phyloP scores from a whole-genome alignment of 202 grass and related monocot species.

The Hordeum pubiflorum region DNA sequence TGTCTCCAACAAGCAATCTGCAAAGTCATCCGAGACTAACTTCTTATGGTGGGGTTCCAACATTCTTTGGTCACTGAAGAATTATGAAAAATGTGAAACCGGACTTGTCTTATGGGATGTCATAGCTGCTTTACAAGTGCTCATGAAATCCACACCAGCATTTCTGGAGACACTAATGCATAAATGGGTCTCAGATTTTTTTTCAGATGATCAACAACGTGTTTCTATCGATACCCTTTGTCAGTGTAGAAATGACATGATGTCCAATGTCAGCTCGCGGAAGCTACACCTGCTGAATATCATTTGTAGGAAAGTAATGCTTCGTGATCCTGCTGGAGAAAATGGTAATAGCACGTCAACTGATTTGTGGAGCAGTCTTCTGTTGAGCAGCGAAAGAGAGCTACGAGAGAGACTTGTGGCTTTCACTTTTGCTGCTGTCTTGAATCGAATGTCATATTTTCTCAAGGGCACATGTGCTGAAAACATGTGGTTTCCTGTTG shows the following conservation, averaged over 20 bases:
- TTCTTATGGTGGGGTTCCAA: constrained; percentile 60
- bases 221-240: constrained; percentile 33
- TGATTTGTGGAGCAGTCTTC: constrained; percentile 65
- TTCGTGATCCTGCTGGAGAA: constrained; percentile 19
- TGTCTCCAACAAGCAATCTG: constrained; percentile 24
- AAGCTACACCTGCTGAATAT: constrained; percentile 75
- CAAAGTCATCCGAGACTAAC: not conserved
- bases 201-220: constrained; percentile 25
- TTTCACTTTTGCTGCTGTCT: constrained; percentile 57
- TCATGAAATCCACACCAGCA: constrained; percentile 47
- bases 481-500: constrained; percentile 50
- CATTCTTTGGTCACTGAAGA: constrained; percentile 64
- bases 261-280: constrained; percentile 44
- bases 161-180: constrained; percentile 53
- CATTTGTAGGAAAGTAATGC: constrained; percentile 74
- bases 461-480: constrained; percentile 11
- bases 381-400: constrained; percentile 59
- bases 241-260: constrained; percentile 11
- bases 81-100: constrained; percentile 50
- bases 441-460: constrained; percentile 23
- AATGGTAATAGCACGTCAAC: not conserved
- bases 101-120: constrained; percentile 70
- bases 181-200: constrained; percentile 38
- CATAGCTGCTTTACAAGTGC: constrained; percentile 47
- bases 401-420: constrained; percentile 56